Evolutionary conservation across 176 grass and related monocot genomes (phyloP).

Genomic region (Puccinellia tenuiflora): DNA sequence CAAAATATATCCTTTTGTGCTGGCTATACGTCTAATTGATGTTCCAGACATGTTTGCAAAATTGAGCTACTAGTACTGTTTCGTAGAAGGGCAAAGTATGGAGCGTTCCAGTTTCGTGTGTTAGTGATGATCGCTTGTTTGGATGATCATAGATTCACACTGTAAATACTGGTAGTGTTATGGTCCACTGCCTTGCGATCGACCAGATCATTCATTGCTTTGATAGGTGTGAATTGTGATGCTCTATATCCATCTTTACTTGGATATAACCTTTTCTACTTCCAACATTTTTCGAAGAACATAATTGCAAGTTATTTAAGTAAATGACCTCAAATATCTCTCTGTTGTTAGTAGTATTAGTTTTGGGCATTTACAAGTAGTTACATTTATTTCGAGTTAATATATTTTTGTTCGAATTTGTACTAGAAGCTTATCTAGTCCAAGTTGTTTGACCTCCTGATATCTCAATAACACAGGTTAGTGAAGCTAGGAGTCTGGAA

Average conservation of each 20-base stretch:
- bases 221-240: background rate
- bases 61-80: background rate
- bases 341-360: background rate
- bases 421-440: constrained; percentile 1
- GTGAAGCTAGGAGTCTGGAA: constrained; percentile 90
- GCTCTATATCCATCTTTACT: background rate
- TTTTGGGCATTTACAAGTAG: background rate
- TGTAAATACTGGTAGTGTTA: background rate
- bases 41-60: background rate
- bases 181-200: background rate
- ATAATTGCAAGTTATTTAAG: background rate
- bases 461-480: constrained; percentile 70
- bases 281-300: background rate
- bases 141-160: background rate
- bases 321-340: background rate
- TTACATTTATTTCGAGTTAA: constrained; percentile 1
- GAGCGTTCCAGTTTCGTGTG: background rate
- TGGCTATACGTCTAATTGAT: background rate
- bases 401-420: constrained; percentile 3
- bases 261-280: background rate
- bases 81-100: background rate
- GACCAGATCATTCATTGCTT: background rate
- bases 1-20: background rate
- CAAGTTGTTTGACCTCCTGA: constrained; percentile 4
- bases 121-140: background rate